A percentile compares a stretch with the other conserved stretches of the same genome.
These are phyloP conservation scores for Pinus taeda DNA, from an alignment of 75 land plant species.

Conservation along the genomic window DNA sequence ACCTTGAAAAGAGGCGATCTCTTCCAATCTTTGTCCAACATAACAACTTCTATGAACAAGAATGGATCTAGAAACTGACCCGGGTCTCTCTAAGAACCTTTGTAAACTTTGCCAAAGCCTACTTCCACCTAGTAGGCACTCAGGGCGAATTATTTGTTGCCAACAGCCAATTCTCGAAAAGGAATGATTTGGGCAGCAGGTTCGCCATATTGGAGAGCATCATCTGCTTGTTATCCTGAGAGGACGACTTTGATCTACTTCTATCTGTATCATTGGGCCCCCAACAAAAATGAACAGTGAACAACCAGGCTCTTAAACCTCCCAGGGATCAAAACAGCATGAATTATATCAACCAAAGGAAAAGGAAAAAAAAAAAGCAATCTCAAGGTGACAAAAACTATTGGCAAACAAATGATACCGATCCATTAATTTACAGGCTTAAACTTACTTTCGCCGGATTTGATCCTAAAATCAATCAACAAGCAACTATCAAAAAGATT, in stretches of 20 bases:
- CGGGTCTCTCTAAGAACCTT: conserved; percentile 33
- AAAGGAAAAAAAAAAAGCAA: neutral
- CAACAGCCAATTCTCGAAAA: conserved; percentile 46
- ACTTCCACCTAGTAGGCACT: conserved; percentile 47
- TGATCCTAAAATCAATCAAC: neutral
- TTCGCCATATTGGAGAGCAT: conserved; percentile 20
- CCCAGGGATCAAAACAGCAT: neutral
- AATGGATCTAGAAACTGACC: conserved; percentile 22
- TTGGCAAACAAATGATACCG: neutral
- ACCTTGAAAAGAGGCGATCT: too few species aligned
- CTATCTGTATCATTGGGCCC: conserved; percentile 20
- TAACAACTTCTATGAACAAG: neutral
- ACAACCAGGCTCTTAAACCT: neutral
- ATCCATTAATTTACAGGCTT: neutral
- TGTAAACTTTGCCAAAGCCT: conserved; percentile 48
- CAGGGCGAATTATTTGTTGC: conserved; percentile 45
- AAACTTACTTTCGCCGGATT: neutral
- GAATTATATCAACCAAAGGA: neutral
- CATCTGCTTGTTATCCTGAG: conserved; percentile 34
- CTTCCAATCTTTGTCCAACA: neutral
- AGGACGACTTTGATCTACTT: conserved; percentile 21
- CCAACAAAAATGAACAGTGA: neutral
- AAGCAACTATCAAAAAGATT: neutral
- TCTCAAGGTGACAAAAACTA: neutral
- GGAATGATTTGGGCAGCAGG: conserved; percentile 46